Conservation (phyloP, 495 filamentous ascomycete genomes). For the Penicillium odoratum region DNA sequence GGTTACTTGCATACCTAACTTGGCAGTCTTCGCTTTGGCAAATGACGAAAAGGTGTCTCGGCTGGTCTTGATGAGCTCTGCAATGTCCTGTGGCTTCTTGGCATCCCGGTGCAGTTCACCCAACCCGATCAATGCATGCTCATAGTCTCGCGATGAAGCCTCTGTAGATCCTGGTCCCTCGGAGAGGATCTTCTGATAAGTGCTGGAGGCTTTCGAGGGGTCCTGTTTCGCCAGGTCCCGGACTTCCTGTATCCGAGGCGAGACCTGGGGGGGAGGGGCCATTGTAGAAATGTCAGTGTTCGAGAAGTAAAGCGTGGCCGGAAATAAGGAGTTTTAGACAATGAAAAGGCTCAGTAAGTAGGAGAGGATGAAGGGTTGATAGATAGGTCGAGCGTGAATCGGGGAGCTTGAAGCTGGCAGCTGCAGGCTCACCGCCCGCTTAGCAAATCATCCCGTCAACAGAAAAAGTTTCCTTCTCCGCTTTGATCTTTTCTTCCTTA, state of each 20-base stretch:
- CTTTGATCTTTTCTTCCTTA: conserved; percentile 14
- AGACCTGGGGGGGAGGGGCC: conserved; percentile 51
- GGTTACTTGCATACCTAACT: conserved; percentile 69
- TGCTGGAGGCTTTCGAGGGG: conserved; percentile 73
- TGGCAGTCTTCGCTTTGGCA: conserved; percentile 98
- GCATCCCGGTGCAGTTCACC: conserved; percentile 91
- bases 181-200: conserved; percentile 86
- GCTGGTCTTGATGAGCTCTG: conserved; percentile 86
- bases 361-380: conserved; percentile 26
- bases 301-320: background rate
- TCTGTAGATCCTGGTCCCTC: conserved; percentile 81
- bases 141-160: conserved; percentile 82
- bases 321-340: conserved; percentile 4
- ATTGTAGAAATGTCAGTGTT: conserved; percentile 32
- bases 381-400: conserved; percentile 20
- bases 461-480: conserved; percentile 32
- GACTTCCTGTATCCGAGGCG: conserved; percentile 75
- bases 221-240: conserved; percentile 77
- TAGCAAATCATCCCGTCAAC: conserved; percentile 34
- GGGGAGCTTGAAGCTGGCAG: conserved; percentile 38
- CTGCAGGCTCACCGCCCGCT: conserved; percentile 32
- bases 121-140: conserved; percentile 67
- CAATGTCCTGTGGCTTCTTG: conserved; percentile 84
- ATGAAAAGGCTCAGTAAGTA: conserved; percentile 10
- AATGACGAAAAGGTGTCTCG: conserved; percentile 90